A percentile compares a stretch with the other conserved stretches of the same genome.
These are phyloP conservation scores for Dipteronia dyeriana DNA, from an alignment of 345 rosid genomes.

Conservation along the genomic window DNA sequence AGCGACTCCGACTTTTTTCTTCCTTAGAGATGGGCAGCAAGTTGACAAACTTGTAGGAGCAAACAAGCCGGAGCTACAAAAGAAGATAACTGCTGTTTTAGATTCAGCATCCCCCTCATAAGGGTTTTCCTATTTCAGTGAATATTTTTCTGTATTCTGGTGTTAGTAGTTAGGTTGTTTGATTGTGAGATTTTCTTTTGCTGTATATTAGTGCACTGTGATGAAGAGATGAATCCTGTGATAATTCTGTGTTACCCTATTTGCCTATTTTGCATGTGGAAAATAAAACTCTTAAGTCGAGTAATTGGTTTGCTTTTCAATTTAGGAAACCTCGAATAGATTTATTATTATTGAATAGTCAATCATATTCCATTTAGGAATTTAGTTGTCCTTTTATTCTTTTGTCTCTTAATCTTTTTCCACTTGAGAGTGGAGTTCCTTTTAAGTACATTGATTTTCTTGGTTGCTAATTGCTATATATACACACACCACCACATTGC, in stretches of 20 bases:
- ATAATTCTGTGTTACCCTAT: background rate
- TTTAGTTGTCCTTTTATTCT: too few species aligned
- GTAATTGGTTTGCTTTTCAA: background rate
- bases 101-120: constrained; percentile 34
- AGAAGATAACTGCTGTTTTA: constrained; percentile 52
- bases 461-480: too few species aligned
- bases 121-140: background rate
- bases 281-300: too few species aligned
- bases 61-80: constrained; percentile 79
- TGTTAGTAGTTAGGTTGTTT: constrained; percentile 8
- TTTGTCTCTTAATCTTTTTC: too few species aligned
- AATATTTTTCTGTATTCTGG: background rate
- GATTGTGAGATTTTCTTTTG: background rate
- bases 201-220: constrained; percentile 4
- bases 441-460: too few species aligned
- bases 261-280: background rate
- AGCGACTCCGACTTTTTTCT: constrained; percentile 91
- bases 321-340: background rate
- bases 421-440: too few species aligned
- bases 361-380: too few species aligned
- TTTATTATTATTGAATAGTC: too few species aligned
- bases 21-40: constrained; percentile 79
- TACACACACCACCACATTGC: too few species aligned
- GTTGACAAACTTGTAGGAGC: constrained; percentile 86
- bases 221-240: too few species aligned